Percentiles rank a stretch among this genome's conserved stretches.
These are phyloP conservation scores for Sphaerulina vaccinii DNA, from an alignment of 2,329 filamentous ascomycete genomes.

Conservation along the genomic window DNA sequence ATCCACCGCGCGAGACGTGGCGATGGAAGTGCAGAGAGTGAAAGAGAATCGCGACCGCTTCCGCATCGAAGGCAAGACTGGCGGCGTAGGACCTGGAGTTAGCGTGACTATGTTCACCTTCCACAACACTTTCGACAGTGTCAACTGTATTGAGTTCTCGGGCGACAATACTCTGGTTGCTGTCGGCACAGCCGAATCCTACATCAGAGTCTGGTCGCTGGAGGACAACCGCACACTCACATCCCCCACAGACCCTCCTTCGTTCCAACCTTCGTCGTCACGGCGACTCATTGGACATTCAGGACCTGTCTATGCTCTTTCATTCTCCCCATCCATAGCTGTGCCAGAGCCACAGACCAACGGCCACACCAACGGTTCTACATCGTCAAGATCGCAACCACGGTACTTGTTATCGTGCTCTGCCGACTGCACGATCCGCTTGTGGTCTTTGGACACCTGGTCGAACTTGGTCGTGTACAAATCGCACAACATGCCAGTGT, in stretches of 20 bases:
- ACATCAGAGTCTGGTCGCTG: slow-evolving; percentile 90
- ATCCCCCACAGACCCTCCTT: slow-evolving; percentile 61
- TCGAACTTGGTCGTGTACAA: slow-evolving; percentile 92
- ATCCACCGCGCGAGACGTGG: slow-evolving; percentile 83
- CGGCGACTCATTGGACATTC: slow-evolving; percentile 80
- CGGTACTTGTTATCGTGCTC: slow-evolving; percentile 84
- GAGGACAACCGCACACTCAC: slow-evolving; percentile 80
- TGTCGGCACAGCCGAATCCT: slow-evolving; percentile 87
- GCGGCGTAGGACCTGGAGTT: slow-evolving; percentile 76
- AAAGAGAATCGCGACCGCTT: slow-evolving; percentile 91
- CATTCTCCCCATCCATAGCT: slow-evolving; percentile 73
- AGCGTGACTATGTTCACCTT: slow-evolving; percentile 98
- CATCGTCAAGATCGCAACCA: slow-evolving; percentile 53
- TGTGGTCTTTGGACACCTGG: slow-evolving; percentile 93
- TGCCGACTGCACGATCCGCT: slow-evolving; percentile 79
- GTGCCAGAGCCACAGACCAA: slow-evolving; percentile 38
- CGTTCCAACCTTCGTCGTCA: slow-evolving; percentile 65
- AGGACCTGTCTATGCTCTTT: slow-evolving; percentile 82
- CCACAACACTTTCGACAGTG: slow-evolving; percentile 88
- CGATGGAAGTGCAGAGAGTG: slow-evolving; percentile 90
- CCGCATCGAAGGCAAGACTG: slow-evolving; percentile 78
- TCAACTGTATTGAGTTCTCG: slow-evolving; percentile 94
- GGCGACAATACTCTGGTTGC: slow-evolving; percentile 85
- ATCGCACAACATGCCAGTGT: slow-evolving; percentile 85
- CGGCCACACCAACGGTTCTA: slow-evolving; percentile 39